Conservation (phyloP, 2,329 filamentous ascomycete species). For the Orbilia brochopaga region DNA sequence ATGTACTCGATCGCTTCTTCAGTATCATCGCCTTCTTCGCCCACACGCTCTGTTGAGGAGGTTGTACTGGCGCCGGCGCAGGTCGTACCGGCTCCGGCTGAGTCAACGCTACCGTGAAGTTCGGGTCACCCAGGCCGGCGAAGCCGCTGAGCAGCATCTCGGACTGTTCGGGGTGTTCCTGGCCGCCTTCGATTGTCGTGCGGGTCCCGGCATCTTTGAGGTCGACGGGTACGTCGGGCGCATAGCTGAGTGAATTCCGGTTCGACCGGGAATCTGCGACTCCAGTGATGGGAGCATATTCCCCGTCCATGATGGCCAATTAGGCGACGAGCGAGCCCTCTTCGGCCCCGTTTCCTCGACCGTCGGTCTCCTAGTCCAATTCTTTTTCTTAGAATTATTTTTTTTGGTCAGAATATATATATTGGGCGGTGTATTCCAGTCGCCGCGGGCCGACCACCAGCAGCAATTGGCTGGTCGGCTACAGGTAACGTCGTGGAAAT, state of each 20-base stretch:
- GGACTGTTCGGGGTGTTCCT: constrained; percentile 51
- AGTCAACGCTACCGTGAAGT: constrained; percentile 6
- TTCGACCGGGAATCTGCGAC: constrained; percentile 13
- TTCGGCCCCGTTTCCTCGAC: constrained; percentile 13
- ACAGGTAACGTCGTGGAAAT: too few relatives aligned
- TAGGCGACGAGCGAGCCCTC: constrained; percentile 16
- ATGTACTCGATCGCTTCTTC: constrained; percentile 26
- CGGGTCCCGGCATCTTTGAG: constrained; percentile 51
- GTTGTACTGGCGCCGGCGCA: constrained; percentile 40
- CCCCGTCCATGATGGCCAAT: constrained; percentile 37
- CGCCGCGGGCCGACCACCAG: constrained; percentile 1
- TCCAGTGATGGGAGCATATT: constrained; percentile 14
- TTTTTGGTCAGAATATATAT: too few relatives aligned
- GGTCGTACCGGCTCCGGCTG: constrained; percentile 32
- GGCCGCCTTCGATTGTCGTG: constrained; percentile 51
- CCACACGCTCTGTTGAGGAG: constrained; percentile 41
- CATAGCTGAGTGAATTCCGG: not conserved
- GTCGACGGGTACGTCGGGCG: constrained; percentile 7
- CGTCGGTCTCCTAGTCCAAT: not conserved
- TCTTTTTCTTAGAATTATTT: too few relatives aligned
- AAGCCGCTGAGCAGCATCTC: constrained; percentile 26
- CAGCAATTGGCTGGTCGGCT: too few relatives aligned
- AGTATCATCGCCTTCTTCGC: constrained; percentile 35
- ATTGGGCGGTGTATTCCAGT: not conserved
- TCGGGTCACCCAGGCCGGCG: not conserved